Conservation (phyloP, 2,329 filamentous ascomycete genomes). For the Cyphellophora europaea region DNA sequence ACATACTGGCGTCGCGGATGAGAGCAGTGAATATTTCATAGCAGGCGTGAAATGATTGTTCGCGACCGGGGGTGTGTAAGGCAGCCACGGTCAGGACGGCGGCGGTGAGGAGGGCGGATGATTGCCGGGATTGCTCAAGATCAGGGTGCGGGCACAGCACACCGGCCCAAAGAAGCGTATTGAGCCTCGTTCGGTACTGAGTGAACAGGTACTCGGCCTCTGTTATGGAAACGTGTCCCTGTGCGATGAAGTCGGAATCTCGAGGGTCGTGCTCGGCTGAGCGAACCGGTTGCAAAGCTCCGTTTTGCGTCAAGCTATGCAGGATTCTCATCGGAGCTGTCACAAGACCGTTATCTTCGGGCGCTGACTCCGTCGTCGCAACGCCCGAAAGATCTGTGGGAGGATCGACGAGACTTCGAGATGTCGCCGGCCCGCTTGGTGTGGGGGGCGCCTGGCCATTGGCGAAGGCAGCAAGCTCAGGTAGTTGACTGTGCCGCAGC, state of each 20-base stretch:
- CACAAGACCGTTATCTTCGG: too few species aligned
- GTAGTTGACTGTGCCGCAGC: constrained; percentile 32
- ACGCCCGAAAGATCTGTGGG: too few species aligned
- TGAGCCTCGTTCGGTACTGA: constrained; percentile 42
- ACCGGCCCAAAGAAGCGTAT: constrained; percentile 43
- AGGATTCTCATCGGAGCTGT: constrained; percentile 37
- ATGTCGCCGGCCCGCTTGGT: too few species aligned
- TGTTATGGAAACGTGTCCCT: constrained; percentile 35
- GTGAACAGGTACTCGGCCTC: constrained; percentile 44
- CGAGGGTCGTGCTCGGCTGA: constrained; percentile 27
- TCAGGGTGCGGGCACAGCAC: constrained; percentile 40
- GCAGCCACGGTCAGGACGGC: constrained; percentile 49
- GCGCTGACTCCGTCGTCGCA: too few species aligned
- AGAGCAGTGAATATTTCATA: constrained; percentile 48
- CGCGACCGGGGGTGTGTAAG: constrained; percentile 45
- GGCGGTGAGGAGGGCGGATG: constrained; percentile 44
- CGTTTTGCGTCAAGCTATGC: constrained; percentile 43
- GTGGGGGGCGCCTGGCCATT: constrained; percentile 1
- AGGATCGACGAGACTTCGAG: too few species aligned
- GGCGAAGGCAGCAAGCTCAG: constrained; percentile 22
- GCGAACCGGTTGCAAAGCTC: constrained; percentile 32
- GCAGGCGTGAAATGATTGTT: constrained; percentile 42
- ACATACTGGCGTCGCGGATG: constrained; percentile 47
- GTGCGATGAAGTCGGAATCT: constrained; percentile 42
- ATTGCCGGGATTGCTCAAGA: constrained; percentile 41